Base-by-base conservation (phyloP, 352 stramenopile species). In the Pythium dissimile region DNA sequence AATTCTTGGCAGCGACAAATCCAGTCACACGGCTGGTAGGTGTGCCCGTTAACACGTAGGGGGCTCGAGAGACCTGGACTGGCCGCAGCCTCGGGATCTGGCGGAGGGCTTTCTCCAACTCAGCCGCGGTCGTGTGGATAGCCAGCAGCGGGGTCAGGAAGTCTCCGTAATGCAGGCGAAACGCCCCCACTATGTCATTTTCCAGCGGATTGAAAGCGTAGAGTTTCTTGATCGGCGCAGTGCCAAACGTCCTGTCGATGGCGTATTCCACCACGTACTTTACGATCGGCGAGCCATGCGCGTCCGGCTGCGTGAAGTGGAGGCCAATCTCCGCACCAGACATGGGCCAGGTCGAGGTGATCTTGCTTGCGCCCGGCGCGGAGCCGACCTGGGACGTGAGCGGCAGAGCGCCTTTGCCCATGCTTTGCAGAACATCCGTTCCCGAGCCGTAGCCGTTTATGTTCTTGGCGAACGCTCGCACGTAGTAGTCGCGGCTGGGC, bases 211-310 rank as follows among this genome's bases (percentile, higher is more conserved):
- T 86, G 26, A 52, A 77, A 15, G 85, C 63, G n/a, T 44, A 71
- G 2, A 93, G 20, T 27, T 67, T 76, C 52, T 89, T 87, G 18
- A 72, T 72, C 0, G 75, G 60, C 4, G 63, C 61, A 4, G 53
- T 66, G 12, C 77, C 82, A 57, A 90, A 92, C 5, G 59, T 61
- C 32, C 66, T 42, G 10, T 72, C 76, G 5, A 73, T 64, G 1
- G 75, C 76, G 38, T 86, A 88, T 38, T 92, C 82, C 15, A 92
- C 43, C 2, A 79, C 11, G 18, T 83, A 92, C n/a, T 67, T 83
- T 0, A 68, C 43, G n/a, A 83, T 52, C 37, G 64, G 49, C 60
- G 48, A 44, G 70, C 69, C 59, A 75, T 51, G 39, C 1, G 47
- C 39, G 8, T 72, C 54, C 20, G 51, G 49, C 21, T 27, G 16